These are phyloP conservation scores for Mitragyna speciosa DNA, from an alignment of 257 asterid species.

Conservation along the genomic window DNA sequence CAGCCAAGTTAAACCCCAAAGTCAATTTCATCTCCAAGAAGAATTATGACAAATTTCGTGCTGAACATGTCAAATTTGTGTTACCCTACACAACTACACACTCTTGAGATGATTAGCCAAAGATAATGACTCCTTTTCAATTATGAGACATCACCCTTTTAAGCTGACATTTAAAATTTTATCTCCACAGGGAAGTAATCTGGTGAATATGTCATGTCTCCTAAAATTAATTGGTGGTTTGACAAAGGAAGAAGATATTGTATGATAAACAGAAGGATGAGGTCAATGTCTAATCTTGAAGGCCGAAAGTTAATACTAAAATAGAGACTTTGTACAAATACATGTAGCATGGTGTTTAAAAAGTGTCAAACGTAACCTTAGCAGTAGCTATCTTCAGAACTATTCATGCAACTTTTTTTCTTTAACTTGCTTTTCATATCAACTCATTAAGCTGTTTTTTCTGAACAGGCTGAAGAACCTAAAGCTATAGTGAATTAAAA, in stretches of 20 bases:
- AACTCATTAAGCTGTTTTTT: background rate
- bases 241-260: constrained; percentile 2
- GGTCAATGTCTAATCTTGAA: constrained; percentile 9
- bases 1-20: background rate
- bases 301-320: constrained; percentile 14
- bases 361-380: background rate
- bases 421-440: too few relatives aligned
- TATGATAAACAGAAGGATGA: background rate
- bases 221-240: background rate
- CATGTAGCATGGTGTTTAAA: background rate
- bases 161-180: background rate
- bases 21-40: constrained; percentile 5
- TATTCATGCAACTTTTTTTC: background rate
- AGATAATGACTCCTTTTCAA: constrained; percentile 1
- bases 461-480: constrained; percentile 69
- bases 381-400: background rate
- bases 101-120: background rate
- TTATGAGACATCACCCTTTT: constrained; percentile 7
- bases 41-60: background rate
- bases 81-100: background rate
- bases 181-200: background rate
- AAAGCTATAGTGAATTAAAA: constrained; percentile 39
- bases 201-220: constrained; percentile 20
- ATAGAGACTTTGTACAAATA: background rate
- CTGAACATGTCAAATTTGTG: background rate